Conservation (phyloP, 176 grass and related monocot genomes). For the Melocanna baccifera region DNA sequence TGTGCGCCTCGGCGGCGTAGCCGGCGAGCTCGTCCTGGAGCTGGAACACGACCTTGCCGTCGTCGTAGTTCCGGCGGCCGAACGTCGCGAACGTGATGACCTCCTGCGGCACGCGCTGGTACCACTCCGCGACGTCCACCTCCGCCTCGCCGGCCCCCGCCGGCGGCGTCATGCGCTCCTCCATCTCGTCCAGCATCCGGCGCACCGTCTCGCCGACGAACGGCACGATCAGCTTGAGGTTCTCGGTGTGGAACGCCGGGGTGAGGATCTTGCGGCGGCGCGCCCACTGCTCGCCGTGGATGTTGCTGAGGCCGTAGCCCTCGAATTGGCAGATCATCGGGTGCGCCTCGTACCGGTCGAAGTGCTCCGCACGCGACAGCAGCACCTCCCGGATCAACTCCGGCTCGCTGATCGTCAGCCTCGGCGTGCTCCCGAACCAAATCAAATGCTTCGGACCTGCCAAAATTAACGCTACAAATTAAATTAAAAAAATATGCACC, state of each 20-base stretch:
- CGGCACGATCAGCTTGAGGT: conserved; percentile 67
- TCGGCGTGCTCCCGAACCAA: conserved; percentile 77
- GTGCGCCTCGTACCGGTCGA: conserved; percentile 89
- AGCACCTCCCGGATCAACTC: conserved; percentile 84
- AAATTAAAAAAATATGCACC: not conserved
- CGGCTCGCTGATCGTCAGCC: conserved; percentile 65
- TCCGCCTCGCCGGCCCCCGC: conserved; percentile 49
- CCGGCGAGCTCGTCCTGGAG: conserved; percentile 75
- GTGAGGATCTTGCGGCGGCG: conserved; percentile 71
- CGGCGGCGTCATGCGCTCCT: not conserved
- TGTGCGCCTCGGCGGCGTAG: conserved; percentile 74
- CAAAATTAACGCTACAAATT: not conserved
- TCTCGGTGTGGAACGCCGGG: conserved; percentile 79
- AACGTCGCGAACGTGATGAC: conserved; percentile 78
- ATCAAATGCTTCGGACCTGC: conserved; percentile 78
- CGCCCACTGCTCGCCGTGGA: conserved; percentile 68
- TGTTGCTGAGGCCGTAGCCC: conserved; percentile 75
- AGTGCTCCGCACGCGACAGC: conserved; percentile 62
- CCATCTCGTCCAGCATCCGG: conserved; percentile 61
- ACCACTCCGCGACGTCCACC: conserved; percentile 74
- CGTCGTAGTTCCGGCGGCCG: conserved; percentile 63
- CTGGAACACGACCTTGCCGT: conserved; percentile 62
- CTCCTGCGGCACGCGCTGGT: conserved; percentile 66
- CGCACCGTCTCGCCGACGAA: conserved; percentile 61
- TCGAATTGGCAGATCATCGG: conserved; percentile 86